These are phyloP conservation scores for Saccharomyces mikatae DNA, from an alignment of 805 yeast species.

Conservation along the genomic window DNA sequence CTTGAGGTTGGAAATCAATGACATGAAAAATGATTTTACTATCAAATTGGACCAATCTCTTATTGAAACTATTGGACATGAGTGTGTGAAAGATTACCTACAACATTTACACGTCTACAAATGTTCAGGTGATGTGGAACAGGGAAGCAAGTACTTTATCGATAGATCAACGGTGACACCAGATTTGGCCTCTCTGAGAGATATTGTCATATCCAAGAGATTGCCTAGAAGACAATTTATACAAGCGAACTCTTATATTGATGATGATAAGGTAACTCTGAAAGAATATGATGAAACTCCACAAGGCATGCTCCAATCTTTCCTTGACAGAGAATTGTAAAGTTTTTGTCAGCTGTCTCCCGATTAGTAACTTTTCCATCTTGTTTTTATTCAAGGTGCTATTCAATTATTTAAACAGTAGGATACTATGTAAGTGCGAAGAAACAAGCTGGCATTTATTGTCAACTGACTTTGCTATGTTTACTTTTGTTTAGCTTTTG, in stretches of 20 bases:
- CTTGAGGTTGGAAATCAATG: conserved; percentile 42
- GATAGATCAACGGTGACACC: conserved; percentile 61
- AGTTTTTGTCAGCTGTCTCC: not conserved
- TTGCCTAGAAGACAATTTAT: conserved; percentile 78
- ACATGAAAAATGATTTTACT: conserved; percentile 49
- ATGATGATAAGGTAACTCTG: conserved; percentile 33
- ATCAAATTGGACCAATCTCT: conserved; percentile 52
- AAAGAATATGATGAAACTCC: conserved; percentile 68
- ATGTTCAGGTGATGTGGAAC: conserved; percentile 61
- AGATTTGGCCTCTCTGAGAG: conserved; percentile 59
- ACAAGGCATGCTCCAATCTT: conserved; percentile 72
- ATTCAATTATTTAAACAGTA: not conserved
- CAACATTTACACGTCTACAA: conserved; percentile 70
- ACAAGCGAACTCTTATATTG: conserved; percentile 64
- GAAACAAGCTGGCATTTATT: not conserved
- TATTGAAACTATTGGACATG: conserved; percentile 62
- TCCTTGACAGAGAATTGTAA: conserved; percentile 47
- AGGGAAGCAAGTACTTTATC: conserved; percentile 55
- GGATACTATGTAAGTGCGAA: not conserved
- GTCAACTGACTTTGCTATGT: not conserved
- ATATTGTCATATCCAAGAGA: conserved; percentile 59
- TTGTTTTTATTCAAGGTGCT: not conserved
- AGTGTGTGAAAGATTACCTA: conserved; percentile 64
- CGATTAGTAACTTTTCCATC: not conserved
- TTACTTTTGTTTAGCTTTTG: not conserved